These are phyloP conservation scores for Ophiostoma piceae DNA, from an alignment of 2,329 filamentous ascomycete genomes.

Conservation along the genomic window DNA sequence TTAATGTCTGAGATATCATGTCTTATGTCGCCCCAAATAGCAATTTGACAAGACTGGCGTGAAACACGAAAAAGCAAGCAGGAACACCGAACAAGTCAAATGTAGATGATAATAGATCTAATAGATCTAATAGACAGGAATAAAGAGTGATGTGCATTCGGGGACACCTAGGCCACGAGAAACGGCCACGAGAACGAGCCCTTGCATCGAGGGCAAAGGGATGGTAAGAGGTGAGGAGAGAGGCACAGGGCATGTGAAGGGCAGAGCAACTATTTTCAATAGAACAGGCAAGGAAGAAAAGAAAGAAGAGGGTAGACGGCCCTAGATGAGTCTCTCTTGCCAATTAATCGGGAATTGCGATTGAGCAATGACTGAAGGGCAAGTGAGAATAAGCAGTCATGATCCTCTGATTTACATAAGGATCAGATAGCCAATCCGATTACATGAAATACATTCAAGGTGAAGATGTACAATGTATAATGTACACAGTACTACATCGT, in stretches of 20 bases:
- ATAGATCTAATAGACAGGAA: neutral
- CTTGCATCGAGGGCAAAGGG: conserved; percentile 6
- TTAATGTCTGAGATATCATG: conserved; percentile 8
- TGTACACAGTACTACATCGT: too few species aligned
- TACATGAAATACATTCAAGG: neutral
- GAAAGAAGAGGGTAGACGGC: neutral
- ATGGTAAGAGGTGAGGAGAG: neutral
- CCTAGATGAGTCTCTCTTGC: neutral
- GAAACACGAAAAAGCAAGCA: conserved; percentile 12
- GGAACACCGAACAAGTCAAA: neutral
- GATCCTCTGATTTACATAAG: neutral
- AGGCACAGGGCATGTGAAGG: neutral
- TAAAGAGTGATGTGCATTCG: conserved; percentile 2
- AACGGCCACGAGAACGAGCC: conserved; percentile 10
- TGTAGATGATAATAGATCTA: neutral
- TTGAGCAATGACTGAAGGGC: neutral
- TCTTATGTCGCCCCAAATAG: neutral
- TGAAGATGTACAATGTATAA: too few species aligned
- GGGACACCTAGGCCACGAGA: neutral
- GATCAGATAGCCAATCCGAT: neutral
- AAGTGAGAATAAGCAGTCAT: neutral
- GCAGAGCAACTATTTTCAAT: neutral
- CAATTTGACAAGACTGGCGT: conserved; percentile 8
- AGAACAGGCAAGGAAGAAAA: neutral
- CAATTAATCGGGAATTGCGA: neutral